phyloP scores from a whole-genome alignment of 225 moss, liverwort and hornwort species.

The Straminergon stramineum region DNA sequence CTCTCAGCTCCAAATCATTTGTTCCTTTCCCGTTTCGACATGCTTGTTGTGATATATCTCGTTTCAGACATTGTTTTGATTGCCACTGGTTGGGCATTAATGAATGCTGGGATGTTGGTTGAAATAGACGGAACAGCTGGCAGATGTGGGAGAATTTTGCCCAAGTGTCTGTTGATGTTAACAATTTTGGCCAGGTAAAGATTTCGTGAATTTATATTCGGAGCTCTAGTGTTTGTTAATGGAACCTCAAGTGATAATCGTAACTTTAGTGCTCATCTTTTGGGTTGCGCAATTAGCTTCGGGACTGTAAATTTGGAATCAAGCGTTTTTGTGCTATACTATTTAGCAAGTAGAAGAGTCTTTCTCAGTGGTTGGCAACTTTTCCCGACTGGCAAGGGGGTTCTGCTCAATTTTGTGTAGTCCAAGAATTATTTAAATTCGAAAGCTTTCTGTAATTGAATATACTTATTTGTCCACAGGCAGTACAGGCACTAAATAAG shows the following conservation, averaged over 20 bases:
- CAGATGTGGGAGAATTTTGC: conserved; percentile 99
- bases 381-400: neutral
- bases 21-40: neutral
- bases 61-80: neutral
- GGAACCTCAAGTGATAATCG: neutral
- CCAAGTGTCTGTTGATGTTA: conserved; percentile 73
- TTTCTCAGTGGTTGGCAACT: neutral
- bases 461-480: conserved; percentile 29
- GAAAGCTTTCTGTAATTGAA: neutral
- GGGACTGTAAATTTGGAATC: neutral
- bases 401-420: neutral
- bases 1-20: neutral
- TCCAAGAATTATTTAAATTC: neutral
- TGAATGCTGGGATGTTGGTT: neutral
- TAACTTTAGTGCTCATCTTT: neutral
- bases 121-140: conserved; percentile 79
- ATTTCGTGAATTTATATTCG: neutral
- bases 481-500: conserved; percentile 60
- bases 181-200: conserved; percentile 66
- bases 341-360: neutral
- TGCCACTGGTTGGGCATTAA: neutral
- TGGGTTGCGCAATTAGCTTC: neutral
- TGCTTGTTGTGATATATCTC: neutral
- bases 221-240: neutral
- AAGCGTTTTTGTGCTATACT: neutral